Conservation (phyloP, 2,329 filamentous ascomycete species). For the Fusarium goolgardi region DNA sequence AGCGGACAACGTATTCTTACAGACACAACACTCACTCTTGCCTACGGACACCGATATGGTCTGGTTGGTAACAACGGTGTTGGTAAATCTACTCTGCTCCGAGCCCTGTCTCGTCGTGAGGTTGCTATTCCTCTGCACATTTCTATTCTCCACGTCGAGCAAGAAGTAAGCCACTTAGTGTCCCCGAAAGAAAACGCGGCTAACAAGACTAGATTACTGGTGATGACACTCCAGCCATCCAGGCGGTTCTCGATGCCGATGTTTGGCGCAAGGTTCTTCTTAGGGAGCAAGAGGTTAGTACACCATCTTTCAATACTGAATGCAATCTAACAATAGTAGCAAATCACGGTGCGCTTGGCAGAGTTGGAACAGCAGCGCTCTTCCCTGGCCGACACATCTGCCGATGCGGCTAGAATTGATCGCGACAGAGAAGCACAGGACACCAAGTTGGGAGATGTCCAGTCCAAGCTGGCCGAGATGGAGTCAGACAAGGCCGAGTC, state of each 20-base stretch:
- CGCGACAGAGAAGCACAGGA: conserved; percentile 90
- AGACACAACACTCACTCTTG: conserved; percentile 89
- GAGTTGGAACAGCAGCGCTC: conserved; percentile 82
- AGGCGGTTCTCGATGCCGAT: conserved; percentile 96
- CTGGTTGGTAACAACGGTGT: conserved; percentile 99
- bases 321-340: conserved; percentile 59
- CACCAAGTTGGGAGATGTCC: conserved; percentile 89
- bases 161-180: conserved; percentile 74
- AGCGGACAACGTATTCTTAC: conserved; percentile 88
- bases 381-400: conserved; percentile 89
- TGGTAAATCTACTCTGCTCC: conserved; percentile 93
- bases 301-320: background rate
- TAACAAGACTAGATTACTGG: conserved; percentile 76
- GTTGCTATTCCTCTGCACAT: conserved; percentile 96
- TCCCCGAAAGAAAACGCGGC: background rate
- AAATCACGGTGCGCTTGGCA: conserved; percentile 81
- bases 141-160: conserved; percentile 98
- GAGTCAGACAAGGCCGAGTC: conserved; percentile 98
- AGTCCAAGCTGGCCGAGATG: conserved; percentile 95
- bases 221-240: conserved; percentile 93
- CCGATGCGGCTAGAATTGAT: conserved; percentile 86
- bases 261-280: conserved; percentile 98
- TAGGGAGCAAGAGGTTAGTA: conserved; percentile 81
- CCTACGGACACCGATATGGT: conserved; percentile 95
- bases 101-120: conserved; percentile 92